Base-by-base conservation (phyloP, 2,329 filamentous ascomycete genomes). In the Xylaria hypoxylon region DNA sequence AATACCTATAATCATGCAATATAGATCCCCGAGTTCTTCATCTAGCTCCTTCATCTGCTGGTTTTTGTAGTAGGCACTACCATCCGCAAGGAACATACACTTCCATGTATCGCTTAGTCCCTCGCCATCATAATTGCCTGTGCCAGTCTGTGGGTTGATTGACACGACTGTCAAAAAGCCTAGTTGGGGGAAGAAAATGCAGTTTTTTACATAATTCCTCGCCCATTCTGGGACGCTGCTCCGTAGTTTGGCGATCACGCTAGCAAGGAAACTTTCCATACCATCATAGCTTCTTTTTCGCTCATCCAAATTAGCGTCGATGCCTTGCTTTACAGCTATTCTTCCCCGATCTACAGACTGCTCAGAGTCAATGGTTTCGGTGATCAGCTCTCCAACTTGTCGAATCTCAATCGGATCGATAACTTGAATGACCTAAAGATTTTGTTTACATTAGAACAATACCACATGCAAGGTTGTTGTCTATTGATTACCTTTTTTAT, bases 111-210 rank as follows among this genome's bases (percentile, higher is more conserved):
- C 89, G 17, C 81, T 75, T 3, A 82, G 76, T 0, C 84, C 83
- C 64, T 86, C 82, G 0, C 92, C 92, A 71, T 88, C 84, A 70
- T 90, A 94, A 11, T 86, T 81, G 0, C 87, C 86, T 52, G 84
- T 80, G 0, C 88, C 87, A 1, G 85, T 88, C 1, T 82, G 77
- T 15, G 83, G 80, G 71, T 93, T 87, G 3, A 90, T 78, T 1
- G 86, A 85, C 17, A 97, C 89, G 0, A 91, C 89, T 2, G 94
- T 92, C 42, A 97, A 86, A 75, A 97, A 99, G 0, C 96, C 96
- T 42, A 97, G 87, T 74, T 97, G 94, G 0, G 94, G 95, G 68
- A 97, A 91, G 77, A 96, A 97, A 19, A 96, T 91, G 68, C 96
- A 96, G 61, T 94, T 94, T 38, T 85, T 82, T 15, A 90, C 79